Percentiles rank a stretch among this genome's conserved stretches.
These are phyloP conservation scores for Pelargonium australe DNA, from an alignment of 441 rosid genomes.

Conservation along the genomic window DNA sequence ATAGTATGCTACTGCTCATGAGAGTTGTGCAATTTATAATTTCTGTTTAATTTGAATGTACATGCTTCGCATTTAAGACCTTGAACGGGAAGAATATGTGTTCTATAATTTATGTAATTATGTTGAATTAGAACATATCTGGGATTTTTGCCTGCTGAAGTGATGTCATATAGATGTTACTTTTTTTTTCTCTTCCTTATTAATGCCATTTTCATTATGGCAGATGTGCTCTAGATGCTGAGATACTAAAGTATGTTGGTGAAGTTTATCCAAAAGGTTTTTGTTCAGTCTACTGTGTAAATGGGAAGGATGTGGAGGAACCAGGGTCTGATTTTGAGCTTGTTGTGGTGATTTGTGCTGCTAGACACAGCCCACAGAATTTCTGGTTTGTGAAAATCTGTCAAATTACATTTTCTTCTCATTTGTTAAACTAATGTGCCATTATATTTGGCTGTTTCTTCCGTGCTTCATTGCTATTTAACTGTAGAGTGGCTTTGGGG, in stretches of 20 bases:
- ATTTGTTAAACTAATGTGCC: background rate
- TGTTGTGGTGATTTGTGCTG: slow-evolving; percentile 76
- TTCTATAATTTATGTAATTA: background rate
- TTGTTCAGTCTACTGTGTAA: slow-evolving; percentile 63
- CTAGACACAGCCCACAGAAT: slow-evolving; percentile 81
- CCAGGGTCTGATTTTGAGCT: slow-evolving; percentile 85
- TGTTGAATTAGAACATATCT: background rate
- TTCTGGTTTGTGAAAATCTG: slow-evolving; percentile 50
- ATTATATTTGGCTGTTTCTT: no score
- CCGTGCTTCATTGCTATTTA: background rate
- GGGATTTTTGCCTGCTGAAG: background rate
- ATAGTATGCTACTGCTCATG: background rate
- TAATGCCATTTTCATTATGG: slow-evolving; percentile 18
- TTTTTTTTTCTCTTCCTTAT: background rate
- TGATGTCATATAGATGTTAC: background rate
- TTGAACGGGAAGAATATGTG: background rate
- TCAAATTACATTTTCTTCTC: slow-evolving; percentile 12
- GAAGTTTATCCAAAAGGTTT: slow-evolving; percentile 94
- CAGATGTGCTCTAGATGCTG: slow-evolving; percentile 83
- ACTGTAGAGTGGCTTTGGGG: background rate
- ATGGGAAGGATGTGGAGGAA: slow-evolving; percentile 76
- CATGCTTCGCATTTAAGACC: background rate
- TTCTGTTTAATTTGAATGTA: background rate
- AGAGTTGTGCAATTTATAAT: background rate
- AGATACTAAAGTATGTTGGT: slow-evolving; percentile 66